Conservation (phyloP, 2,329 filamentous ascomycete genomes). For the Nigrograna mackinnonii region DNA sequence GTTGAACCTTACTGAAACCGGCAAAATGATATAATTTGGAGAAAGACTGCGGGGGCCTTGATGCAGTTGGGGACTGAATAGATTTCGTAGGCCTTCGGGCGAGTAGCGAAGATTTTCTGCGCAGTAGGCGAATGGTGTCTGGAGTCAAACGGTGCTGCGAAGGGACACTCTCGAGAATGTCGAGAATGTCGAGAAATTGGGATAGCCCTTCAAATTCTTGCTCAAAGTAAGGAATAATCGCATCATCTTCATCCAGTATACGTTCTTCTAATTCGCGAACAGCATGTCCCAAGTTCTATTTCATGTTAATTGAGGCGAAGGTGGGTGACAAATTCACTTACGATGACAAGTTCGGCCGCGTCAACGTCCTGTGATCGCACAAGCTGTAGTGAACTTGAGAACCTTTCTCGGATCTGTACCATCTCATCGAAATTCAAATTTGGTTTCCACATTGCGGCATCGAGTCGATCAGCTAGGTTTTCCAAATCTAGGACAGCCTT, state of each 20-base stretch:
- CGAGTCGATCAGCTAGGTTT: constrained; percentile 50
- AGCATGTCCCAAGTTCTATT: constrained; percentile 23
- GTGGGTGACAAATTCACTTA: constrained; percentile 51
- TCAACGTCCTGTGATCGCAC: constrained; percentile 31
- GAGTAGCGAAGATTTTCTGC: constrained; percentile 34
- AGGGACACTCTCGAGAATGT: too few relatives aligned
- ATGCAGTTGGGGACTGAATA: constrained; percentile 7
- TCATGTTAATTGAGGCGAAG: neutral
- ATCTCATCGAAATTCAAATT: constrained; percentile 35
- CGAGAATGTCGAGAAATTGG: constrained; percentile 33
- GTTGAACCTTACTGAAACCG: constrained; percentile 22
- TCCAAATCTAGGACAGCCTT: constrained; percentile 47
- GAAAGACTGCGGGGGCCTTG: constrained; percentile 19
- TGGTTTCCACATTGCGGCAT: constrained; percentile 42
- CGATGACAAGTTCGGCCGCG: constrained; percentile 28
- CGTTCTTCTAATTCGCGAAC: constrained; percentile 33
- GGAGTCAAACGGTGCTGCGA: too few relatives aligned
- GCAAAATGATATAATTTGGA: constrained; percentile 25
- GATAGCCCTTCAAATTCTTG: constrained; percentile 42
- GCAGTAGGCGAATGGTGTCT: constrained; percentile 15
- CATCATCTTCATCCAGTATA: constrained; percentile 27
- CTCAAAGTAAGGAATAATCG: constrained; percentile 37
- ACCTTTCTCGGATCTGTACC: constrained; percentile 37
- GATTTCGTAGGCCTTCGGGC: constrained; percentile 40
- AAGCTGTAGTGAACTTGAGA: constrained; percentile 36